Conservation (phyloP, 805 yeast species). For the Saccharomycopsis sp. region DNA sequence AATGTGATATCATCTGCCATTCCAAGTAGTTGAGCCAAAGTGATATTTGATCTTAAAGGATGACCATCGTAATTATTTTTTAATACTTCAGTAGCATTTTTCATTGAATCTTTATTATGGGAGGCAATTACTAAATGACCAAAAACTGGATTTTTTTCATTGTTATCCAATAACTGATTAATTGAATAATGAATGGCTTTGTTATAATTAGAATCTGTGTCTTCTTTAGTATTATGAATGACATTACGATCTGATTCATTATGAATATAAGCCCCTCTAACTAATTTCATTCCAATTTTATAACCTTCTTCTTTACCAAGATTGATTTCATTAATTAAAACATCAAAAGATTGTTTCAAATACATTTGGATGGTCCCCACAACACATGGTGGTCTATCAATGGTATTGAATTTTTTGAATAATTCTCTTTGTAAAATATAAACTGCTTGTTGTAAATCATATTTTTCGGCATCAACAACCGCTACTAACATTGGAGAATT, state of each 20-base stretch:
- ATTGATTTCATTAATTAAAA: slow-evolving; percentile 51
- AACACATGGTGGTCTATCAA: slow-evolving; percentile 48
- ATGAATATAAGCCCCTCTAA: slow-evolving; percentile 93
- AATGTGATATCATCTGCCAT: slow-evolving; percentile 89
- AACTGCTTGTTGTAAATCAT: slow-evolving; percentile 82
- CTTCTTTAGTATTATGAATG: slow-evolving; percentile 66
- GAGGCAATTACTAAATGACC: slow-evolving; percentile 87
- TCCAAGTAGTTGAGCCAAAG: slow-evolving; percentile 84
- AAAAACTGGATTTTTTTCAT: slow-evolving; percentile 37
- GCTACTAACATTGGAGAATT: slow-evolving; percentile 62
- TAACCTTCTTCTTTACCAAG: slow-evolving; percentile 53
- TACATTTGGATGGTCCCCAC: slow-evolving; percentile 94
- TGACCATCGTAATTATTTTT: slow-evolving; percentile 23
- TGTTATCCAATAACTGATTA: slow-evolving; percentile 31
- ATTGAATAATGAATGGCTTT: slow-evolving; percentile 54
- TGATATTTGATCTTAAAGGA: slow-evolving; percentile 45
- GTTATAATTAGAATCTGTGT: slow-evolving; percentile 73
- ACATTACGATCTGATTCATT: slow-evolving; percentile 69
- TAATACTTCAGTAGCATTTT: slow-evolving; percentile 53
- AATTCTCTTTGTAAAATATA: slow-evolving; percentile 80
- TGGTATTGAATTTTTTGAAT: slow-evolving; percentile 60
- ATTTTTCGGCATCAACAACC: slow-evolving; percentile 87
- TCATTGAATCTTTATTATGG: slow-evolving; percentile 74
- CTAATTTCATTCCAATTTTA: slow-evolving; percentile 78
- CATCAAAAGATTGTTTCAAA: slow-evolving; percentile 55